Conservation (phyloP, 1,284 basidiomycete species). For the Schizophyllum amplum region DNA sequence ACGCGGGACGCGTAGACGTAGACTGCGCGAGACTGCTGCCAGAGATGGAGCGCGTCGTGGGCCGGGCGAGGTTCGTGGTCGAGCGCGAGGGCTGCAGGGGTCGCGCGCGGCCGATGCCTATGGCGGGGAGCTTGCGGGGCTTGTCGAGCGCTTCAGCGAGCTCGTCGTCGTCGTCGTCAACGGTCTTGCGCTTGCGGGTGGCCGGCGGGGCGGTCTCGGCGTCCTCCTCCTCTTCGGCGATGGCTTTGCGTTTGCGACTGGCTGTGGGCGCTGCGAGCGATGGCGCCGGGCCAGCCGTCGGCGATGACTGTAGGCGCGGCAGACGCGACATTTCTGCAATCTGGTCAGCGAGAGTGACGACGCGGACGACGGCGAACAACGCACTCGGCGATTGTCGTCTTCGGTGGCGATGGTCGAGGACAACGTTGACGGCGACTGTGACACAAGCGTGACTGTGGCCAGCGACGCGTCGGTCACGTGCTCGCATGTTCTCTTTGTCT, state of each 20-base stretch:
- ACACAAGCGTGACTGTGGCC: neutral
- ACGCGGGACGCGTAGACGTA: neutral
- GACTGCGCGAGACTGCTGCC: neutral
- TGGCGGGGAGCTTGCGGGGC: neutral
- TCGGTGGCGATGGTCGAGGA: no score
- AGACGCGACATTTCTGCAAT: neutral
- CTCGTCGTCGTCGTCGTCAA: neutral
- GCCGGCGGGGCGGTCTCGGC: neutral
- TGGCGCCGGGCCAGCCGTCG: neutral
- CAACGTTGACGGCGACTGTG: neutral
- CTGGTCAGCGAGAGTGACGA: neutral
- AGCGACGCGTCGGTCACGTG: neutral
- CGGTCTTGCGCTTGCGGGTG: neutral
- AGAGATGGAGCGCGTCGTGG: neutral
- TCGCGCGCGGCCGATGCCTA: neutral
- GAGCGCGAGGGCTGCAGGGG: neutral
- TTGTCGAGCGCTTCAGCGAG: neutral
- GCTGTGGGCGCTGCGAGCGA: neutral
- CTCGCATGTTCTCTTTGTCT: no score
- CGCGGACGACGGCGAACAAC: neutral
- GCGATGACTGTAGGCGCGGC: neutral
- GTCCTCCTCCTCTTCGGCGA: neutral
- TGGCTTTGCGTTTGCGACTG: neutral
- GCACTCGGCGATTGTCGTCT: no score
- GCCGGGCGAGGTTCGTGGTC: neutral